Conservation (phyloP, 2,329 filamentous ascomycete genomes). For the Hymenoscyphus infarciens region DNA sequence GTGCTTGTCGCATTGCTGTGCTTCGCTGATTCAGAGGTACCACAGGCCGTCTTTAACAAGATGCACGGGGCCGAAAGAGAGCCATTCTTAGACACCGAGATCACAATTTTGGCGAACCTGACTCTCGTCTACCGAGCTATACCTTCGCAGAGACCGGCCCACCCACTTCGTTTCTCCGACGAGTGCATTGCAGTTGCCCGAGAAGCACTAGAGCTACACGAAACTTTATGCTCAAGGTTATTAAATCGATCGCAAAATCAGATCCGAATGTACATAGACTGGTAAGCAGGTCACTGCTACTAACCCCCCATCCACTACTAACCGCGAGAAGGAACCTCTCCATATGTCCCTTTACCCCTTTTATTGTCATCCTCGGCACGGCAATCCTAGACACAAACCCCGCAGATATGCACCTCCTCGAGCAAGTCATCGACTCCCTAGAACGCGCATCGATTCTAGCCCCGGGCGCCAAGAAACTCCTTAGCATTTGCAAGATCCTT, state of each 20-base stretch:
- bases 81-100: slow-evolving; percentile 11
- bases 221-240: slow-evolving; percentile 9
- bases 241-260: neutral
- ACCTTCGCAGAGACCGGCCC: slow-evolving; percentile 5
- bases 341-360: slow-evolving; percentile 16
- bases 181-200: slow-evolving; percentile 13
- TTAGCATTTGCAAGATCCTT: too few species aligned
- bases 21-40: too few species aligned
- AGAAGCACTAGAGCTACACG: slow-evolving; percentile 13
- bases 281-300: too few species aligned
- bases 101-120: slow-evolving; percentile 8
- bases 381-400: slow-evolving; percentile 14
- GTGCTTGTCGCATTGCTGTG: too few species aligned
- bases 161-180: slow-evolving; percentile 15
- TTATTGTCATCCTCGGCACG: slow-evolving; percentile 16
- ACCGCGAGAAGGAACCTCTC: slow-evolving; percentile 13
- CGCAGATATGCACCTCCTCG: slow-evolving; percentile 14
- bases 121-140: slow-evolving; percentile 14
- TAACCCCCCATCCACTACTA: too few species aligned
- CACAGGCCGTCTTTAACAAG: neutral
- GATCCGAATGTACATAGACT: too few species aligned
- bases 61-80: slow-evolving; percentile 8
- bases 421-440: slow-evolving; percentile 12
- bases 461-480: slow-evolving; percentile 13
- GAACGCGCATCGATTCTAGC: slow-evolving; percentile 11